These are phyloP conservation scores for Lactarius tabidus DNA, from an alignment of 768 basidiomycete species.

Conservation along the genomic window DNA sequence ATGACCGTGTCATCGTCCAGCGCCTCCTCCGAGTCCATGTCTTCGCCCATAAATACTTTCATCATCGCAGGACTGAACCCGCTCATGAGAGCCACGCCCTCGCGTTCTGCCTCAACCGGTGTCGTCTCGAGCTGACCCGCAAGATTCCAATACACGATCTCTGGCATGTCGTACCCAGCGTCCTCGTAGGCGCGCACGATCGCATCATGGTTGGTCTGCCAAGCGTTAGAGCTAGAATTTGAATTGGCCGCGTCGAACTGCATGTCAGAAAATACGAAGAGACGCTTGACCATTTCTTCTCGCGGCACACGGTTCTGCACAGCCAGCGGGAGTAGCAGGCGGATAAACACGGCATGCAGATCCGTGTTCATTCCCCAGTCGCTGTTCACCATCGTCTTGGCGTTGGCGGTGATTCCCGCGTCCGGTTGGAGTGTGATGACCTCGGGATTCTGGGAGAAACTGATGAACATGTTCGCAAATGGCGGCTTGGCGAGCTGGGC, in stretches of 20 bases:
- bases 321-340: constrained; percentile 61
- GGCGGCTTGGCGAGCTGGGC: constrained; percentile 60
- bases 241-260: constrained; percentile 56
- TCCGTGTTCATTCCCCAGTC: constrained; percentile 60
- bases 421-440: constrained; percentile 48
- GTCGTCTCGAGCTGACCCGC: constrained; percentile 32
- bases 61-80: constrained; percentile 67
- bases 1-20: constrained; percentile 29
- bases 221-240: constrained; percentile 27
- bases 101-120: constrained; percentile 48
- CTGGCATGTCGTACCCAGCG: constrained; percentile 68
- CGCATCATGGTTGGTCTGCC: constrained; percentile 61
- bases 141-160: constrained; percentile 74
- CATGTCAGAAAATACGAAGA: constrained; percentile 79
- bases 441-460: constrained; percentile 53
- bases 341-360: constrained; percentile 55
- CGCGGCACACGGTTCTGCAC: constrained; percentile 49
- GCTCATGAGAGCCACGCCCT: constrained; percentile 65
- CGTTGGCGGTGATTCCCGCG: constrained; percentile 36
- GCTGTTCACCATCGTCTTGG: constrained; percentile 35
- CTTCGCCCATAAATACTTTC: constrained; percentile 66
- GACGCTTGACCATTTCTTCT: constrained; percentile 70
- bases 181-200: constrained; percentile 51
- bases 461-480: constrained; percentile 63
- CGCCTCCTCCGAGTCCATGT: constrained; percentile 36